Evolutionary conservation across 208 protist species (phyloP), one percentile per base, ranked within the genome.

Genomic region (Balamuthia mandrillaris): DNA sequence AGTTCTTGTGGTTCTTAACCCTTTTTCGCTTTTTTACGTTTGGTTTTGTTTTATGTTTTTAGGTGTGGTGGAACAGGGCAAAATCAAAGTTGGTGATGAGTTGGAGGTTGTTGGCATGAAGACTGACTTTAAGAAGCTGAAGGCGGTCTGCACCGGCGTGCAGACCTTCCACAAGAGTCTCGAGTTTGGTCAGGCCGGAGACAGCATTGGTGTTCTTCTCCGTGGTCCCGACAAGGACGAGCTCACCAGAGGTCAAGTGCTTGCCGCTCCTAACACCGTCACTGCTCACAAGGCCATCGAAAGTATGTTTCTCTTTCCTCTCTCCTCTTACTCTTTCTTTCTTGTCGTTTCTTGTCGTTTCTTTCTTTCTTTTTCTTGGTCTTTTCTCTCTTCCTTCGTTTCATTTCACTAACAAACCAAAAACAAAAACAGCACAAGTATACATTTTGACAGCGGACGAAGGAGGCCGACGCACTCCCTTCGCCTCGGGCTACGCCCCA

Each of bases 391-490:
- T n/a, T n/a, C n/a, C n/a, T n/a, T n/a, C n/a, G n/a, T n/a, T n/a
- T n/a, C n/a, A n/a, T n/a, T n/a, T n/a, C n/a, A n/a, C n/a, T n/a
- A n/a, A n/a, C n/a, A n/a, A n/a, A n/a, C n/a, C n/a, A n/a, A n/a
- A n/a, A n/a, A n/a, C n/a, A n/a, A n/a, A n/a, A n/a, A n/a, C n/a
- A n/a, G 96, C 96, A 44, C 90, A 98, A 93, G 93, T 99, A 21
- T 99, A 99, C 91, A 94, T 99, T 29, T 94, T 99, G 47, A 98
- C 95, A 47, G 98, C 98, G 90, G 97, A 98, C 35, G 98, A 99
- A 91, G 98, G 98, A 74, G 98, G 98, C 37, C 95, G 98, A 81
- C 97, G 98, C 95, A 99, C 97, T 16, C 96, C 97, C 74, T 98
- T 99, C 90, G 94, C 95, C 86, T 94, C 93, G 9, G 95, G 97